Conservation (phyloP, 2,329 filamentous ascomycete species). For the Plenodomus lindquistii region DNA sequence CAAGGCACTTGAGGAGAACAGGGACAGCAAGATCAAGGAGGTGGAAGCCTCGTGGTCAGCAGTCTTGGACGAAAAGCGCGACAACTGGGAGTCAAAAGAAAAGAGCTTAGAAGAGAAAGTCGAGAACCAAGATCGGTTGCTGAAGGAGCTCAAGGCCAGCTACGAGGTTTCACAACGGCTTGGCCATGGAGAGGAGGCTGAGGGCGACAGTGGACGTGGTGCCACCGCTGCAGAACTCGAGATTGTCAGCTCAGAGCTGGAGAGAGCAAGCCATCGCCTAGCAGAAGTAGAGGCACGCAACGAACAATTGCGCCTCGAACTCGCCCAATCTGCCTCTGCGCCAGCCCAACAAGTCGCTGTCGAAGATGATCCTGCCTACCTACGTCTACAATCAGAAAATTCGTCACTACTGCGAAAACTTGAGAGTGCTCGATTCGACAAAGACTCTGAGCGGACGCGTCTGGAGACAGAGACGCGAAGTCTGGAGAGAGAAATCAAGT, state of each 20-base stretch:
- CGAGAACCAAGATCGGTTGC: slow-evolving; percentile 86
- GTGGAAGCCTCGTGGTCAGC: slow-evolving; percentile 88
- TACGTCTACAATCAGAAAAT: slow-evolving; percentile 90
- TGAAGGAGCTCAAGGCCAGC: slow-evolving; percentile 94
- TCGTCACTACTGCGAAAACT: slow-evolving; percentile 87
- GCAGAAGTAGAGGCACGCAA: slow-evolving; percentile 93
- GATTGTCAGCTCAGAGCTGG: slow-evolving; percentile 87
- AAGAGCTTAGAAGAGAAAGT: slow-evolving; percentile 88
- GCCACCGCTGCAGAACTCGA: slow-evolving; percentile 90
- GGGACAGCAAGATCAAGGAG: slow-evolving; percentile 83
- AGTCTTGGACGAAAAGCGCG: slow-evolving; percentile 88
- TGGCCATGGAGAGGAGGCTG: slow-evolving; percentile 69
- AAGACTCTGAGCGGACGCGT: slow-evolving; percentile 76
- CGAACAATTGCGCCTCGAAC: slow-evolving; percentile 85
- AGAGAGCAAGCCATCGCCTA: slow-evolving; percentile 82
- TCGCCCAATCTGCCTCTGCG: slow-evolving; percentile 84
- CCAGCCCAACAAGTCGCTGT: slow-evolving; percentile 63
- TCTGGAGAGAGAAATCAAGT: slow-evolving; percentile 76
- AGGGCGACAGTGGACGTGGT: slow-evolving; percentile 61
- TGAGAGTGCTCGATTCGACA: slow-evolving; percentile 80
- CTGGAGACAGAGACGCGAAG: slow-evolving; percentile 75
- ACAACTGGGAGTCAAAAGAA: slow-evolving; percentile 96
- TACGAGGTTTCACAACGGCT: slow-evolving; percentile 95
- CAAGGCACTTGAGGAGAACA: slow-evolving; percentile 73
- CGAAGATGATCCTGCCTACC: slow-evolving; percentile 87